phyloP scores from a whole-genome alignment of 164 flowering plant species.

The Nelumbo lutea region DNA sequence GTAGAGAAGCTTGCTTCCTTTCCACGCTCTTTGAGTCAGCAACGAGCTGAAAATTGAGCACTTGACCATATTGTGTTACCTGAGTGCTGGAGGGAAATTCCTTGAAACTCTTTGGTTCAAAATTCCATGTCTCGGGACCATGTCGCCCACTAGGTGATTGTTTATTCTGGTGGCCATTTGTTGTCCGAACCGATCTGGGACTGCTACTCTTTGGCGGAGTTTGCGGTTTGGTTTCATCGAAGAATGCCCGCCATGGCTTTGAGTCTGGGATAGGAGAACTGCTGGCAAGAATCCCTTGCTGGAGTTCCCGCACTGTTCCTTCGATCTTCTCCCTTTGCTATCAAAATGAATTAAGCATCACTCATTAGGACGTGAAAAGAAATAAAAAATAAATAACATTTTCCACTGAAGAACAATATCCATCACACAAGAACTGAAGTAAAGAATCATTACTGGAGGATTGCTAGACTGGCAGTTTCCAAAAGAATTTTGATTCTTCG shows the following conservation, averaged over 20 bases:
- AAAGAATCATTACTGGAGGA: conserved; percentile 38
- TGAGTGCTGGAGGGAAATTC: conserved; percentile 55
- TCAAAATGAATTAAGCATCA: neutral
- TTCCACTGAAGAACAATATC: neutral
- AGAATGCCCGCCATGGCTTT: conserved; percentile 43
- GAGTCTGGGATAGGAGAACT: conserved; percentile 39
- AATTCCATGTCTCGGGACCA: conserved; percentile 57
- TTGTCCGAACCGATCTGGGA: conserved; percentile 59
- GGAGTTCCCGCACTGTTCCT: conserved; percentile 54
- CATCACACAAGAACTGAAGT: no score
- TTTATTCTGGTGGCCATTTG: conserved; percentile 44
- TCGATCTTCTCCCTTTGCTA: conserved; percentile 49
- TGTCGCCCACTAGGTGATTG: conserved; percentile 30
- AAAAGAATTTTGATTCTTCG: conserved; percentile 21
- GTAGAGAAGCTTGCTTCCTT: conserved; percentile 54
- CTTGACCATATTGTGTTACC: conserved; percentile 26
- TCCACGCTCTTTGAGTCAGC: conserved; percentile 40
- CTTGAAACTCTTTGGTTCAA: conserved; percentile 68
- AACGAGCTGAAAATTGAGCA: conserved; percentile 37
- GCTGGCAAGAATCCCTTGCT: conserved; percentile 40
- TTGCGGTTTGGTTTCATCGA: conserved; percentile 34
- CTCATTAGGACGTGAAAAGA: conserved; percentile 8
- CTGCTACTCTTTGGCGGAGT: conserved; percentile 18
- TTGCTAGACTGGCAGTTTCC: conserved; percentile 26
- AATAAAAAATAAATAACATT: neutral